Percentiles rank a stretch among this genome's conserved stretches.
Evolutionary conservation across 2,329 filamentous ascomycete species (phyloP).

Genomic region (Amauroascus niger): DNA sequence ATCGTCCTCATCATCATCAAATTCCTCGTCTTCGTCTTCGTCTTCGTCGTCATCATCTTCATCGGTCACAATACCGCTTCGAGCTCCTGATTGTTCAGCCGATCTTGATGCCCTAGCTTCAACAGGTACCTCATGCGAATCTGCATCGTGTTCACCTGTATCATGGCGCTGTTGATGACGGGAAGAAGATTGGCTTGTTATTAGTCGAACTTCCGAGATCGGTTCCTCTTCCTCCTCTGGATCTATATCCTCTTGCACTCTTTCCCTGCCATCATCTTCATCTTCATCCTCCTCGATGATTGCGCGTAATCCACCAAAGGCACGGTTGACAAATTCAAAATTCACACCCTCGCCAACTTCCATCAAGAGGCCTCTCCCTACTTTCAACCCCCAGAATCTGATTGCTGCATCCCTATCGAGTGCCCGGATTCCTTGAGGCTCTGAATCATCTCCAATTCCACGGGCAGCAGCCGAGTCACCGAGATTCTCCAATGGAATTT

Average conservation of each 20-base stretch:
- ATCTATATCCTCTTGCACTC: conserved; percentile 40
- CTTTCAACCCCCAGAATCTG: conserved; percentile 50
- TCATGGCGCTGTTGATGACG: not conserved
- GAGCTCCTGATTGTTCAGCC: not conserved
- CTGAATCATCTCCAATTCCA: conserved; percentile 8
- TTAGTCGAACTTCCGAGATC: conserved; percentile 30
- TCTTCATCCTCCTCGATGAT: conserved; percentile 33
- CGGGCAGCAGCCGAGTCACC: conserved; percentile 31
- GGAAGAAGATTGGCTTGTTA: conserved; percentile 9
- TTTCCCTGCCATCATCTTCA: conserved; percentile 34
- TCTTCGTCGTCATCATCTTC: conserved; percentile 11
- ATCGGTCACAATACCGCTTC: conserved; percentile 1
- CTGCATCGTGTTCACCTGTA: not conserved
- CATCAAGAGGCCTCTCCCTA: conserved; percentile 51
- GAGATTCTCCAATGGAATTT: conserved; percentile 44
- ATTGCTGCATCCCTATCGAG: conserved; percentile 28
- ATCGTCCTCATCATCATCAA: conserved; percentile 24
- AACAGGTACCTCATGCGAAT: not conserved
- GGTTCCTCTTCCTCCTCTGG: conserved; percentile 38
- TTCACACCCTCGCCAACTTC: conserved; percentile 47
- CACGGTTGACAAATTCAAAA: conserved; percentile 49
- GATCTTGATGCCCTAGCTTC: not conserved
- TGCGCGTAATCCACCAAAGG: conserved; percentile 51
- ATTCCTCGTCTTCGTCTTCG: conserved; percentile 22
- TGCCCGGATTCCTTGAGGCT: conserved; percentile 21